Evolutionary conservation across 2,329 filamentous ascomycete species (phyloP).

Genomic region (Neonectria faginata): DNA sequence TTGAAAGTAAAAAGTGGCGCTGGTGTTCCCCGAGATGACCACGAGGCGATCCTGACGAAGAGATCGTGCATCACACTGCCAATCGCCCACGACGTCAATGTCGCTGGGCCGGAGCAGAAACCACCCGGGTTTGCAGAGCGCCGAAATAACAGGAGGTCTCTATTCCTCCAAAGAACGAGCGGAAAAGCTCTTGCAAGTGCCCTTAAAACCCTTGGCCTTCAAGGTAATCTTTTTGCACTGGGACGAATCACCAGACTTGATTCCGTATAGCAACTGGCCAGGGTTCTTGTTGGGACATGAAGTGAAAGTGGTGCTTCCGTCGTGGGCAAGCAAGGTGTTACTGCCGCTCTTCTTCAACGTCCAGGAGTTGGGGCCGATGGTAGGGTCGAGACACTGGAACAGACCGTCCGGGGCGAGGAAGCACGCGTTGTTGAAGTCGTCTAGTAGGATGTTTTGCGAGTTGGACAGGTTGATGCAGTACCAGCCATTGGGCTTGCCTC

Average conservation of each 20-base stretch:
- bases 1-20: conserved; percentile 21
- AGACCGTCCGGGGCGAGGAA: conserved; percentile 43
- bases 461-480: conserved; percentile 48
- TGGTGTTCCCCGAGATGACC: conserved; percentile 23
- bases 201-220: conserved; percentile 43
- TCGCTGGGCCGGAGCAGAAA: conserved; percentile 10
- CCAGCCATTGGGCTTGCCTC: conserved; percentile 42
- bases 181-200: conserved; percentile 42
- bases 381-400: conserved; percentile 50
- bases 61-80: conserved; percentile 17
- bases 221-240: conserved; percentile 43
- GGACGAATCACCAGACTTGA: conserved; percentile 27
- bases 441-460: conserved; percentile 43
- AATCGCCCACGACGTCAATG: conserved; percentile 11
- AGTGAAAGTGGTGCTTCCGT: conserved; percentile 41
- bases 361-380: conserved; percentile 46
- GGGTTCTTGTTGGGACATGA: conserved; percentile 43
- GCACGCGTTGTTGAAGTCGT: conserved; percentile 49
- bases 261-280: conserved; percentile 43
- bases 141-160: background rate
- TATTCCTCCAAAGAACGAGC: conserved; percentile 20
- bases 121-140: conserved; percentile 9
- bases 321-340: conserved; percentile 41
- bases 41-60: conserved; percentile 9
- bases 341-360: conserved; percentile 39